These are phyloP conservation scores for Osmanthus fragrans DNA, from an alignment of 257 asterid species.

Conservation along the genomic window DNA sequence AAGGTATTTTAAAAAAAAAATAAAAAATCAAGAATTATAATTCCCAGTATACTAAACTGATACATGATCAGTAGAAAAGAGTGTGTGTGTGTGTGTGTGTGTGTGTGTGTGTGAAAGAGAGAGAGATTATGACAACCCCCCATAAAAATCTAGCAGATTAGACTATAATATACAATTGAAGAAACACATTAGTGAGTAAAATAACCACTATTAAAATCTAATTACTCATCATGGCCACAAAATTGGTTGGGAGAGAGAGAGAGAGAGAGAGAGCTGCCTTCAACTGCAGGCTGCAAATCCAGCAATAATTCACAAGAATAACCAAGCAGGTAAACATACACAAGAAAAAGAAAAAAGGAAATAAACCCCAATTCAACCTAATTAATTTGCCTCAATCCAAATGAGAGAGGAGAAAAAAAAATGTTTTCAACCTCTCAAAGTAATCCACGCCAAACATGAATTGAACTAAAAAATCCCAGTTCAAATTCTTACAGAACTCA, in stretches of 20 bases:
- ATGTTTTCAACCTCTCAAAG: background rate
- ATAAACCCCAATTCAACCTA: conserved; percentile 17
- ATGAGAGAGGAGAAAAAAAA: background rate
- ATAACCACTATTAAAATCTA: conserved; percentile 5
- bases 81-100: conserved; percentile 11
- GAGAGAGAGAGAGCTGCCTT: conserved; percentile 3
- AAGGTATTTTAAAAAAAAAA: background rate
- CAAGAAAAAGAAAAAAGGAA: background rate
- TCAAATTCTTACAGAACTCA: background rate
- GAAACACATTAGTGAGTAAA: conserved; percentile 15
- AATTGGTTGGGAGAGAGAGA: background rate
- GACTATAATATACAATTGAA: conserved; percentile 11
- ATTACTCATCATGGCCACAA: conserved; percentile 1
- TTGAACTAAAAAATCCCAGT: background rate
- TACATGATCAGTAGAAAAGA: background rate
- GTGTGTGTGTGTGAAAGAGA: too few relatives aligned
- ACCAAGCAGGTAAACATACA: conserved; percentile 8
- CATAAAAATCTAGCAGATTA: conserved; percentile 4
- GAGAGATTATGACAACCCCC: too few relatives aligned
- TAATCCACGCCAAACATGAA: background rate
- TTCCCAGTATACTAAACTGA: background rate
- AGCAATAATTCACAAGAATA: conserved; percentile 8
- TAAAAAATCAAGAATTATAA: background rate
- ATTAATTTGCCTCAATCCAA: conserved; percentile 8
- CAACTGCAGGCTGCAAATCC: conserved; percentile 16